phyloP scores from a whole-genome alignment of 768 basidiomycete species.

The Tulasnella sp. region DNA sequence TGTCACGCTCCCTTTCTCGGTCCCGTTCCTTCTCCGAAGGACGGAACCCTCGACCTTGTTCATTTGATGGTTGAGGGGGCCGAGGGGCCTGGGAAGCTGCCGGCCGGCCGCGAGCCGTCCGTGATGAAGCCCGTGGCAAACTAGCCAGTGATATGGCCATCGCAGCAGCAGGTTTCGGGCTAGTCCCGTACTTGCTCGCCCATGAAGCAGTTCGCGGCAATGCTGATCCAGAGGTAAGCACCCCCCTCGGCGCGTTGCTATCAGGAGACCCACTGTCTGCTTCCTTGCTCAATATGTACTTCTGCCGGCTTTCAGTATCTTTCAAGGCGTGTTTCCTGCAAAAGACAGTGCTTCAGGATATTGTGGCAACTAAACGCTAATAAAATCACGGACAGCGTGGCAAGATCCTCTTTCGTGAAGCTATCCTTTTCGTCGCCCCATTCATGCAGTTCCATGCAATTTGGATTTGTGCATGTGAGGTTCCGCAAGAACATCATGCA shows the following conservation, averaged over 20 bases:
- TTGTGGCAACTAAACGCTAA: background rate
- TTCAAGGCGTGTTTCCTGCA: constrained; percentile 88
- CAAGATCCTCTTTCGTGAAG: constrained; percentile 91
- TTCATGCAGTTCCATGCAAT: constrained; percentile 91
- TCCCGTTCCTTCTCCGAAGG: background rate
- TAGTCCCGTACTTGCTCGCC: constrained; percentile 29
- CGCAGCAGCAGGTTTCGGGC: constrained; percentile 5
- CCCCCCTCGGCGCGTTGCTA: background rate
- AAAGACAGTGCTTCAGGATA: background rate
- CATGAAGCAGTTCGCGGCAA: constrained; percentile 48
- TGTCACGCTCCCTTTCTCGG: background rate
- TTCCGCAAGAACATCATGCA: constrained; percentile 92
- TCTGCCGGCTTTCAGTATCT: constrained; percentile 52
- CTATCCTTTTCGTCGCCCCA: constrained; percentile 99
- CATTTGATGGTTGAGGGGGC: background rate
- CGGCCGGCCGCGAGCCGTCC: background rate
- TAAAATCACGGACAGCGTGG: constrained; percentile 46
- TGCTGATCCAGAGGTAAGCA: constrained; percentile 27
- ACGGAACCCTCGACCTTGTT: background rate
- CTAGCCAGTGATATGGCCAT: constrained; percentile 6
- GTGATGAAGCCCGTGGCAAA: background rate
- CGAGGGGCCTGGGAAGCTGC: background rate
- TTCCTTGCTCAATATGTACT: constrained; percentile 12
- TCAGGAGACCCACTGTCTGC: background rate
- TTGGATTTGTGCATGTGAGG: constrained; percentile 68